phyloP scores from a whole-genome alignment of 2,329 filamentous ascomycete species.

The Fusarium phyllophilum region DNA sequence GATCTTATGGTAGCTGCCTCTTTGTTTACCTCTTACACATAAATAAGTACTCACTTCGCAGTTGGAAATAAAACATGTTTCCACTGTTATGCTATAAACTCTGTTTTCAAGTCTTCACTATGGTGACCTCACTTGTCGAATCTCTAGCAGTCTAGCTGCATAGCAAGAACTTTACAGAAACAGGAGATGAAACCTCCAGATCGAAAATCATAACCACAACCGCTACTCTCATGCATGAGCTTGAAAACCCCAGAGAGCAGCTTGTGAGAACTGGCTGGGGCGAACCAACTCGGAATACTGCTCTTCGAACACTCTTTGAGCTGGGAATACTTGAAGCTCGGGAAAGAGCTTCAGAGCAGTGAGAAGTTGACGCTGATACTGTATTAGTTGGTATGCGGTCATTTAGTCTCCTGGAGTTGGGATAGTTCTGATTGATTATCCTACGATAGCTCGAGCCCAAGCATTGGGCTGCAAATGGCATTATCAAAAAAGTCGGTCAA shows the following conservation, averaged over 20 bases:
- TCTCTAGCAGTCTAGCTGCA: background rate
- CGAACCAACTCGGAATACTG: conserved; percentile 28
- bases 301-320: conserved; percentile 34
- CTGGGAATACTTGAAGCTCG: conserved; percentile 23
- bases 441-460: background rate
- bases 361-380: conserved; percentile 17
- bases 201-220: conserved; percentile 15
- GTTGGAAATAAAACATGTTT: rapidly evolving
- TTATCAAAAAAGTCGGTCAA: conserved; percentile 15
- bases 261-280: conserved; percentile 28
- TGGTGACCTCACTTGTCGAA: conserved; percentile 11
- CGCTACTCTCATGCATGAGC: conserved; percentile 13
- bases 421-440: background rate
- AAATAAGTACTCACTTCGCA: background rate
- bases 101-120: background rate
- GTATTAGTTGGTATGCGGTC: too few species aligned
- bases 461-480: conserved; percentile 19
- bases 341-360: conserved; percentile 8
- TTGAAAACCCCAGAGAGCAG: conserved; percentile 26
- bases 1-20: background rate
- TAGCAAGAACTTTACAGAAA: conserved; percentile 9
- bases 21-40: too few species aligned
- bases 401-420: too few species aligned
- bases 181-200: conserved; percentile 5
- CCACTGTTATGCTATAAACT: background rate